A percentile compares a stretch with the other conserved stretches of the same genome.
Conservation (phyloP, 2,329 filamentous ascomycete species). For the Aulographum hederae region DNA sequence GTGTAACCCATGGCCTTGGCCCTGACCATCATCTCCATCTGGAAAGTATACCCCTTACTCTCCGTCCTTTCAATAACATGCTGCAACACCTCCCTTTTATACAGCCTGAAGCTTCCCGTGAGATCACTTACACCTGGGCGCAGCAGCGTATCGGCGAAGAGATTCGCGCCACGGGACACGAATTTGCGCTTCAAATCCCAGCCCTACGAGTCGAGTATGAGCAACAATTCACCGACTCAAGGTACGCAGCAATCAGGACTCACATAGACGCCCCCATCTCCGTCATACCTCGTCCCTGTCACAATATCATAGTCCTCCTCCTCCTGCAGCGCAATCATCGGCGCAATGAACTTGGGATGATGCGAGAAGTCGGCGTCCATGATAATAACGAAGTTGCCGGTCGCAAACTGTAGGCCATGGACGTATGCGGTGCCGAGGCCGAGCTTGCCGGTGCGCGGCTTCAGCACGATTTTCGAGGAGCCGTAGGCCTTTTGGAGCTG, state of each 20-base stretch:
- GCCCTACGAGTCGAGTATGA: no score
- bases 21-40: conserved; percentile 99
- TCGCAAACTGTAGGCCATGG: conserved; percentile 76
- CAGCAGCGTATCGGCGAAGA: conserved; percentile 89
- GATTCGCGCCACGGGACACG: conserved; percentile 71
- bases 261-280: conserved; percentile 66
- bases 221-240: conserved; percentile 62
- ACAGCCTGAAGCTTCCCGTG: conserved; percentile 85
- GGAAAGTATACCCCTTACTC: conserved; percentile 95
- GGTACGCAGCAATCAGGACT: conserved; percentile 97
- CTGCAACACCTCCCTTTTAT: conserved; percentile 78
- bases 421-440: conserved; percentile 96
- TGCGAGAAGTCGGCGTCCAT: conserved; percentile 99
- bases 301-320: conserved; percentile 81
- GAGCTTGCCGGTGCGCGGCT: conserved; percentile 82
- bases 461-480: conserved; percentile 58
- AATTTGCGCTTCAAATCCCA: conserved; percentile 78
- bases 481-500: conserved; percentile 79
- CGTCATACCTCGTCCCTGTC: conserved; percentile 86
- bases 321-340: conserved; percentile 75
- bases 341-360: conserved; percentile 95
- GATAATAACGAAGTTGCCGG: conserved; percentile 94
- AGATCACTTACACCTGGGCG: conserved; percentile 88
- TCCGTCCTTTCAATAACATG: conserved; percentile 82
- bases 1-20: conserved; percentile 91